Evolutionary conservation across 1,139 yeast genomes (phyloP).

Genomic region (Yamadazyma mexicana): DNA sequence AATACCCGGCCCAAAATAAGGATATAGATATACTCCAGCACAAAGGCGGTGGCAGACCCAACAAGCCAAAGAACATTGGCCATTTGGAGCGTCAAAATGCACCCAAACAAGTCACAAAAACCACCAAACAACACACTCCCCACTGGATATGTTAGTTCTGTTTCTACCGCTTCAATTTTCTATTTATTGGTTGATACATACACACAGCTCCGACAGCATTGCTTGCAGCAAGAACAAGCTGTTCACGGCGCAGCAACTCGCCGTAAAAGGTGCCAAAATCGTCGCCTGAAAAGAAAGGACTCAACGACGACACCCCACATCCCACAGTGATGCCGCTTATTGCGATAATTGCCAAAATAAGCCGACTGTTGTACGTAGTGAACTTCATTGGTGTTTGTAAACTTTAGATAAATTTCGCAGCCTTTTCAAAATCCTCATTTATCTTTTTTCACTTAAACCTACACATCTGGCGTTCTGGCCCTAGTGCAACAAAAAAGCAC

Average conservation of each 20-base stretch:
- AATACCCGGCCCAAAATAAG: conserved; percentile 29
- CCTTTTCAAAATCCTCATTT: conserved; percentile 8
- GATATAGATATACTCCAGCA: conserved; percentile 26
- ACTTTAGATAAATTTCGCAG: neutral
- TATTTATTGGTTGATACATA: conserved; percentile 4
- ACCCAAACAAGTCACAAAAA: conserved; percentile 31
- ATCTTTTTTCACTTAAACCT: no score
- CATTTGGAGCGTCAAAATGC: conserved; percentile 25
- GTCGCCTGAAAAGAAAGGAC: conserved; percentile 23
- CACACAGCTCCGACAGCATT: conserved; percentile 28
- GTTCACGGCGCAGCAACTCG: conserved; percentile 22
- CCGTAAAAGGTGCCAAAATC: conserved; percentile 24
- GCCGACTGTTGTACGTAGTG: conserved; percentile 18
- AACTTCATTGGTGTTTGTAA: conserved; percentile 11
- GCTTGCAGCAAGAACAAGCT: conserved; percentile 26
- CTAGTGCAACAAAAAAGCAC: no score
- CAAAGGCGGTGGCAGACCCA: conserved; percentile 25
- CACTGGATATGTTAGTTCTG: conserved; percentile 19
- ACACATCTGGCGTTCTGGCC: no score
- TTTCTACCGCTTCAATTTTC: neutral
- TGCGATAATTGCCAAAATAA: conserved; percentile 21
- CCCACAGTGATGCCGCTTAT: conserved; percentile 34
- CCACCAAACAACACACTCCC: conserved; percentile 35
- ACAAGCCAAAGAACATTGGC: conserved; percentile 28
- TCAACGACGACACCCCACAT: conserved; percentile 29